Evolutionary conservation across 2,329 filamentous ascomycete genomes (phyloP).

Genomic region (Epichloe gansuensis): DNA sequence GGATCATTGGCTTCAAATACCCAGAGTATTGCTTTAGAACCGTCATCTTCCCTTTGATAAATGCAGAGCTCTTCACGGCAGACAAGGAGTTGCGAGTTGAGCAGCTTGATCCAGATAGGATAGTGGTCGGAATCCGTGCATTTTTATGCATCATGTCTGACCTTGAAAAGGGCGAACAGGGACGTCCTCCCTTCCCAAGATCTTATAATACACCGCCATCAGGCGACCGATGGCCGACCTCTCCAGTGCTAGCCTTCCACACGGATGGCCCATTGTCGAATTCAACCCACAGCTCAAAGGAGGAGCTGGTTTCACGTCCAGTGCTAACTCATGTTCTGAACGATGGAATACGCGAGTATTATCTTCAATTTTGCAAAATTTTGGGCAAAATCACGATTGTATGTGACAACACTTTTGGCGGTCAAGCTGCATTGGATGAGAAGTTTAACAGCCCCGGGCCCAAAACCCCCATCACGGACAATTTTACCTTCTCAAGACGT

Average conservation of each 20-base stretch:
- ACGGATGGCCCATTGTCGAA: slow-evolving; percentile 15
- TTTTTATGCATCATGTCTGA: slow-evolving; percentile 91
- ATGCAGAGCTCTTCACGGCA: slow-evolving; percentile 73
- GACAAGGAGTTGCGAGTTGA: slow-evolving; percentile 73
- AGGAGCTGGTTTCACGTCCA: slow-evolving; percentile 55
- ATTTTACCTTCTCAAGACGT: slow-evolving; percentile 76
- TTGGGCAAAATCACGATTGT: slow-evolving; percentile 91
- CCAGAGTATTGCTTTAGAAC: slow-evolving; percentile 86
- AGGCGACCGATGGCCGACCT: slow-evolving; percentile 33
- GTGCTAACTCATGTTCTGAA: slow-evolving; percentile 51
- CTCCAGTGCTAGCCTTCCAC: slow-evolving; percentile 33
- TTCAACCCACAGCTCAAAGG: slow-evolving; percentile 23
- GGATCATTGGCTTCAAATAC: slow-evolving; percentile 86
- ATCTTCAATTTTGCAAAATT: slow-evolving; percentile 85
- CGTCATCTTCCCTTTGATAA: slow-evolving; percentile 91
- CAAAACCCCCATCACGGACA: slow-evolving; percentile 89
- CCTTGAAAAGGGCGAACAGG: slow-evolving; percentile 68
- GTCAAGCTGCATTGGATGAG: slow-evolving; percentile 87
- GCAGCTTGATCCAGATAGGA: slow-evolving; percentile 86
- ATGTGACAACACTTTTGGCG: slow-evolving; percentile 93
- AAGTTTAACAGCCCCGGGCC: slow-evolving; percentile 80
- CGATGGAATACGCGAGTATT: slow-evolving; percentile 72
- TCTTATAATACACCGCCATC: slow-evolving; percentile 34
- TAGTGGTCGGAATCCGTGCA: slow-evolving; percentile 91
- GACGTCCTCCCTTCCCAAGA: slow-evolving; percentile 71